Percentiles rank a stretch among this genome's conserved stretches.
Evolutionary conservation across 1,284 basidiomycete genomes (phyloP).

Genomic region (Cutaneotrichosporon dermatis): DNA sequence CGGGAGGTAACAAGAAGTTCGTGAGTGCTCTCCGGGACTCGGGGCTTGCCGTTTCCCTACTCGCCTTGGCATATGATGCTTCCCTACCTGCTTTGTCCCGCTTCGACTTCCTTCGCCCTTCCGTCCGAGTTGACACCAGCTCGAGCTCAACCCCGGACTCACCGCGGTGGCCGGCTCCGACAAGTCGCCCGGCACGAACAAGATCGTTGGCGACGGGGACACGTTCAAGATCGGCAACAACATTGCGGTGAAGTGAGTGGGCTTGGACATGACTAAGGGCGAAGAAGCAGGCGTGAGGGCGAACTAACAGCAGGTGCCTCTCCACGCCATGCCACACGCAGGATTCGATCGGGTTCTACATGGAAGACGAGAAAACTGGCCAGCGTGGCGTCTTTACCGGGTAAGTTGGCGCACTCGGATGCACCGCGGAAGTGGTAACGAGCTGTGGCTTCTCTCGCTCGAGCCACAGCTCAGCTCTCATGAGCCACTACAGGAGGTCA

Average conservation of each 20-base stretch:
- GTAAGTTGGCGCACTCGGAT: slow-evolving; percentile 26
- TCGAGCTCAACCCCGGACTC: slow-evolving; percentile 54
- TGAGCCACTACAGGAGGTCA: no score
- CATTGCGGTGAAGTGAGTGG: slow-evolving; percentile 62
- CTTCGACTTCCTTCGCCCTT: background rate
- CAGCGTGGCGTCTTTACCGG: slow-evolving; percentile 80
- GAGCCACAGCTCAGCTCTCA: no score
- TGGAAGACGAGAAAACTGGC: slow-evolving; percentile 62
- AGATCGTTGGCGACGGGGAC: slow-evolving; percentile 71
- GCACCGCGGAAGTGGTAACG: slow-evolving; percentile 11
- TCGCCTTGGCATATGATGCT: no score
- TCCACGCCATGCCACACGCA: slow-evolving; percentile 95
- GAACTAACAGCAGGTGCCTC: slow-evolving; percentile 58
- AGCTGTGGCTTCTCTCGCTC: background rate
- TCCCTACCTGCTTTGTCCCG: background rate
- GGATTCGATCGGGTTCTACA: slow-evolving; percentile 89
- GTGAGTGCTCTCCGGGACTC: slow-evolving; percentile 23
- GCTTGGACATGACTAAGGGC: no score
- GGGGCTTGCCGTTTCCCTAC: no score
- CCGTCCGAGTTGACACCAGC: slow-evolving; percentile 13
- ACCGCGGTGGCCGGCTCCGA: slow-evolving; percentile 82
- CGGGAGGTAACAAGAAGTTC: slow-evolving; percentile 72
- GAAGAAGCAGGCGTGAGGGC: no score
- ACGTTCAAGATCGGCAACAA: slow-evolving; percentile 68
- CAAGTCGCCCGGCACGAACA: slow-evolving; percentile 63